phyloP scores from a whole-genome alignment of 1,139 yeast genomes.

The Magnusiomyces suaveolens region DNA sequence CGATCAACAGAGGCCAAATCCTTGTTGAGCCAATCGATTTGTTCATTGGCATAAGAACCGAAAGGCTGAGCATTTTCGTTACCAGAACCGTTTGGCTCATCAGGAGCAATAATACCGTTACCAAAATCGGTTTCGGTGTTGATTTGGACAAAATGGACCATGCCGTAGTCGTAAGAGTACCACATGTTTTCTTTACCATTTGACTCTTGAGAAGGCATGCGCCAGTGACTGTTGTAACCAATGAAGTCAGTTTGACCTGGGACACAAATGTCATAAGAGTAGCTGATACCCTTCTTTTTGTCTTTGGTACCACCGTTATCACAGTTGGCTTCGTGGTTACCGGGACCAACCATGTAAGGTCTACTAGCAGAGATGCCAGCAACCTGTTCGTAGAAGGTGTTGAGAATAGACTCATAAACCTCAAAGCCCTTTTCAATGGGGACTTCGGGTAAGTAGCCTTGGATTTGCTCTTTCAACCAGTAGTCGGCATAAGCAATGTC shows the following conservation, averaged over 20 bases:
- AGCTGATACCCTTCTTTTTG: conserved; percentile 8
- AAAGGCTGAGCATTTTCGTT: conserved; percentile 22
- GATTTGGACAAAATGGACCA: conserved; percentile 27
- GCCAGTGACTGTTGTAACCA: conserved; percentile 22
- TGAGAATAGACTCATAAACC: conserved; percentile 21
- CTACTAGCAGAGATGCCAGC: conserved; percentile 19
- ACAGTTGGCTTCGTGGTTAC: conserved; percentile 28
- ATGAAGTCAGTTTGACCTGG: conserved; percentile 24
- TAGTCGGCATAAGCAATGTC: conserved; percentile 28
- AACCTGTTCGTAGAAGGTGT: conserved; percentile 23
- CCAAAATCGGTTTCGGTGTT: conserved; percentile 29
- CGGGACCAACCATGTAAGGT: conserved; percentile 29
- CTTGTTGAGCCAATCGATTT: conserved; percentile 34
- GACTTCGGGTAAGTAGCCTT: conserved; percentile 18
- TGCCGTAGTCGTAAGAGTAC: conserved; percentile 30
- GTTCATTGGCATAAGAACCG: conserved; percentile 22
- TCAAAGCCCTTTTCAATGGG: conserved; percentile 14
- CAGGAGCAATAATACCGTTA: conserved; percentile 23
- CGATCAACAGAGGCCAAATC: conserved; percentile 34
- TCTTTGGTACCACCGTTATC: conserved; percentile 23
- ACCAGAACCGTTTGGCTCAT: conserved; percentile 21
- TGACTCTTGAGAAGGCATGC: conserved; percentile 24
- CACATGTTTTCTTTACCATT: conserved; percentile 24
- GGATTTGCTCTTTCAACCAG: conserved; percentile 23
- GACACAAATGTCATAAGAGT: conserved; percentile 18